Evolutionary conservation across 108 stramenopile genomes (phyloP), one percentile per base, ranked within the genome.

Genomic region (Epithemia pelagica): DNA sequence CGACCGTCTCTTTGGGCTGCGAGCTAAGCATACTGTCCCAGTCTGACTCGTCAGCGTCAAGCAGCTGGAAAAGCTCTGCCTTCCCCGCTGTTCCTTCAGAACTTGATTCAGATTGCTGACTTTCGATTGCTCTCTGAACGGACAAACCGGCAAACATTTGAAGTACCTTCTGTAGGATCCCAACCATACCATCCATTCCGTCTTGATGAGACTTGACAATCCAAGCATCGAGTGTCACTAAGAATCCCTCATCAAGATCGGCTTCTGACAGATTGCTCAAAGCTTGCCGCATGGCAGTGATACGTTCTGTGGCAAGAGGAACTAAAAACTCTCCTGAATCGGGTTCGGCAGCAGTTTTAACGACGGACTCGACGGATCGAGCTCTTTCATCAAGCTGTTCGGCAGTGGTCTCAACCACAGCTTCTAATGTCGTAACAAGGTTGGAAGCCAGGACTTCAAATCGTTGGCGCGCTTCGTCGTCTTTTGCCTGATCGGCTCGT

Each of bases 111-210:
- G 5, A 15, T 46, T 46, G 37, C 26, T 82, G 65, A 54, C 52
- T 52, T 51, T 74, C 62, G n/a, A 86, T 73, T 32, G 91, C 83
- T 52, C 89, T 60, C 46, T 59, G 68, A 72, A 93, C 78, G 30
- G 68, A 77, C 19, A 73, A 69, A 24, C 92, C 91, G 46, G 92
- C 91, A 59, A 92, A 95, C 59, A 91, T 75, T 79, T 96, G 96
- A 52, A 96, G 74, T 10, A 89, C 73, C 67, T 90, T 88, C 75
- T 95, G 93, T 29, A 95, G 55, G 33, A 95, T 95, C 20, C 61
- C 64, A 2, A 95, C 87, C 93, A 95, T 95, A 18, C 87, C 87
- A 67, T 95, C 90, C 88, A 95, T 83, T 20, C 90, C 90, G 78
- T 95, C 93, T 69, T 89, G 71, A 59, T 90, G 86, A 25, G 82